Evolutionary conservation across 2,329 filamentous ascomycete genomes (phyloP), one percentile per base, ranked within the genome.

Genomic region (Alternaria infectoria): DNA sequence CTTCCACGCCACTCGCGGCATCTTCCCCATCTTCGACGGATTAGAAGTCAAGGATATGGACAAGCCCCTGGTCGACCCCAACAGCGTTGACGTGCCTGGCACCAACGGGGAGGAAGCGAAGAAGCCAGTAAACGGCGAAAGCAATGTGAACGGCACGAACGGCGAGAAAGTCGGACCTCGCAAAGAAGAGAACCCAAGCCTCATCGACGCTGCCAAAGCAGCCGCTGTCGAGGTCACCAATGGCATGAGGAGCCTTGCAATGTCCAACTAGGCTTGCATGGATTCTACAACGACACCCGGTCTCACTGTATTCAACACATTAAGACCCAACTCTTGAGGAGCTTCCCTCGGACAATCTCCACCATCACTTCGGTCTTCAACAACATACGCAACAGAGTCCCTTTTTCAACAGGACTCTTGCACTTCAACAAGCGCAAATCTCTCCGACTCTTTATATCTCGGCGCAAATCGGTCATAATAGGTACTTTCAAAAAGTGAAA

Each of bases 11-110:
- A 89, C 88, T 59, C 86, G 89, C 56, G 90, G 89, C 59, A 91
- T 99, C 70, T 98, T 97, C 79, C 87, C 91, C 49, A 85, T 98
- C 25, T 96, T 99, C 78, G 87, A 94, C 15, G 93, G 89, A 23
- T 85, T 99, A 4, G 79, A 87, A 64, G 88, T 92, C n/a, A 82
- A 88, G 49, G 87, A 89, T 65, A 82, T 93, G 54, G 87, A 92
- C 3, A 80, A 83, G 61, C 72, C 72, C 17, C 65, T 81, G 17
- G 71, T 76, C 51, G 40, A 45, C 23, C 54, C 61, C 17, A 65
- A 52, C 32, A 65, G 46, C 28, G 61, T 64, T 36, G 68, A 67
- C 13, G 8, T 64, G 21, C 62, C 67, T n/a, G 44, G 40, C 17
- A 12, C 64, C 2, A 68, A 70, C 13, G 66, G 61, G n/a, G 40